Evolutionary conservation across 2,329 filamentous ascomycete species (phyloP).

Genomic region (Peltaster fructicola): DNA sequence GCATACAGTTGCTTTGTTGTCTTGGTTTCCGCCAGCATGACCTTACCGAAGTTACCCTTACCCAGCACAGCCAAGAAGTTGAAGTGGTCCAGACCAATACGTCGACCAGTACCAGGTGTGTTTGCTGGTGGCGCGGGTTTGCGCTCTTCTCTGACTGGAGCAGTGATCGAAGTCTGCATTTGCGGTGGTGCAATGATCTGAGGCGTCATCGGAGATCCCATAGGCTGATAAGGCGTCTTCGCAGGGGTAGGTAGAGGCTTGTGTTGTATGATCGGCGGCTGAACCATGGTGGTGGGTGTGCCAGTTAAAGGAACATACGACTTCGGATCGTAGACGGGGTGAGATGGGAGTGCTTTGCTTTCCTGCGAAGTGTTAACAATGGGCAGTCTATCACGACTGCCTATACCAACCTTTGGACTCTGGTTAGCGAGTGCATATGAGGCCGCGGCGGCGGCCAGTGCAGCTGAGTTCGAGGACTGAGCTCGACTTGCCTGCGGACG

Average conservation of each 20-base stretch:
- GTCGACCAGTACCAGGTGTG: slow-evolving; percentile 51
- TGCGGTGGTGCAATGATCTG: slow-evolving; percentile 24
- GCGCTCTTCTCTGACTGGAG: slow-evolving; percentile 17
- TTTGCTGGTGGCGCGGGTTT: slow-evolving; percentile 55
- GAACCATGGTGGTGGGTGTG: slow-evolving; percentile 23
- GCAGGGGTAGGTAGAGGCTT: slow-evolving; percentile 35
- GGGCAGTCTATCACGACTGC: no score
- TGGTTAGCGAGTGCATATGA: slow-evolving; percentile 22
- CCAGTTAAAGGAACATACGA: slow-evolving; percentile 43
- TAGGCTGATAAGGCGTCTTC: slow-evolving; percentile 30
- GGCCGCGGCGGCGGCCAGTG: slow-evolving; percentile 29
- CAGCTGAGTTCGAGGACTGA: slow-evolving; percentile 31
- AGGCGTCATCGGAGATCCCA: slow-evolving; percentile 29
- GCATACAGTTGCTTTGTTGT: slow-evolving; percentile 80
- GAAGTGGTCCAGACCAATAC: slow-evolving; percentile 94
- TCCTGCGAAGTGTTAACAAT: no score
- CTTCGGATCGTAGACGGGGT: slow-evolving; percentile 57
- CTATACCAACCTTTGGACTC: no score
- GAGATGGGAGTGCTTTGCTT: slow-evolving; percentile 27
- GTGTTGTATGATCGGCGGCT: no score
- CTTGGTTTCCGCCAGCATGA: slow-evolving; percentile 98
- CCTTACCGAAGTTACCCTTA: slow-evolving; percentile 98
- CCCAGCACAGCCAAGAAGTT: slow-evolving; percentile 96
- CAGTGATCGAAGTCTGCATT: slow-evolving; percentile 17
- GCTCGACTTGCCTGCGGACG: slow-evolving; percentile 31